These are phyloP conservation scores for Neurospora sp. DNA, from an alignment of 495 filamentous ascomycete genomes.

Conservation along the genomic window DNA sequence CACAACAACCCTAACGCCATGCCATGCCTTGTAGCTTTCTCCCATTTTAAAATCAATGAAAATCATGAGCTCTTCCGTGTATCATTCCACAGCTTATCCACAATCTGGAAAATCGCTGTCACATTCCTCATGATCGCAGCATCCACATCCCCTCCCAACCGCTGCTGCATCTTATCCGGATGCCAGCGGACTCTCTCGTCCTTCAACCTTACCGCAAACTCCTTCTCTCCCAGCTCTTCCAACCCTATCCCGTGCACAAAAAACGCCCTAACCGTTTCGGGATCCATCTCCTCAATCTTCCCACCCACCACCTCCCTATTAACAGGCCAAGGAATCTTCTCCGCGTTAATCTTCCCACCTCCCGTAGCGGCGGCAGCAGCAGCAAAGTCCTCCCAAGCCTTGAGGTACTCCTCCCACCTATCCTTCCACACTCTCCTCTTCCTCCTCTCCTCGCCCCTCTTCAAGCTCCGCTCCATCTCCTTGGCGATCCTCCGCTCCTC, in stretches of 20 bases:
- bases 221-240: constrained; percentile 51
- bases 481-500: constrained; percentile 39
- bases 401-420: constrained; percentile 55
- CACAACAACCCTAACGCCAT: background rate
- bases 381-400: constrained; percentile 44
- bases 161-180: constrained; percentile 95
- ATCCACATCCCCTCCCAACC: constrained; percentile 59
- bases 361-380: constrained; percentile 10
- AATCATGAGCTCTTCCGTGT: constrained; percentile 21
- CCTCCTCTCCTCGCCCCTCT: constrained; percentile 34
- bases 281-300: constrained; percentile 13
- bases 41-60: background rate
- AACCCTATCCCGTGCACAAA: constrained; percentile 31
- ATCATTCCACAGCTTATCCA: constrained; percentile 75
- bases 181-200: constrained; percentile 88
- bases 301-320: constrained; percentile 40
- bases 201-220: constrained; percentile 58
- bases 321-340: constrained; percentile 70
- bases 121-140: constrained; percentile 59
- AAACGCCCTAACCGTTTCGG: constrained; percentile 27
- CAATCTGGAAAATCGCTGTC: constrained; percentile 83
- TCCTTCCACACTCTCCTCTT: constrained; percentile 25
- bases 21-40: background rate
- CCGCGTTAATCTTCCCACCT: constrained; percentile 26
- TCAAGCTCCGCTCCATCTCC: constrained; percentile 40